phyloP scores from a whole-genome alignment of 345 rosid species.

The Sisymbrium altissimum region DNA sequence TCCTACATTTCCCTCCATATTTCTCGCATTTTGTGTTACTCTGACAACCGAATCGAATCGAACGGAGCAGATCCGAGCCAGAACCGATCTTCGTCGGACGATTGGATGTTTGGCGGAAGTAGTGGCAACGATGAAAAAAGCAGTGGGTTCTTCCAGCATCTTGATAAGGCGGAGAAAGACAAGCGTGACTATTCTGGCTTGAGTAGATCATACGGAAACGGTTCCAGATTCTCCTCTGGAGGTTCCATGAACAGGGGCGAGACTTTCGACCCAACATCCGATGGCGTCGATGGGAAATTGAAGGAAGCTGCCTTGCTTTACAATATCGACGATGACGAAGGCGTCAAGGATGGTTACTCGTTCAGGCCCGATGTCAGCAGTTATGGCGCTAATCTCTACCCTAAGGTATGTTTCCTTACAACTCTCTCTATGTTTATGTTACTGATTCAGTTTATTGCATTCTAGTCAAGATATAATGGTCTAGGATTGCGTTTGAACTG shows the following conservation, averaged over 20 bases:
- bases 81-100: slow-evolving; percentile 31
- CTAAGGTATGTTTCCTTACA: slow-evolving; percentile 38
- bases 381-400: slow-evolving; percentile 26
- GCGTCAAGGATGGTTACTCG: slow-evolving; percentile 28
- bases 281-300: slow-evolving; percentile 52
- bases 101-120: slow-evolving; percentile 38
- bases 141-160: slow-evolving; percentile 37
- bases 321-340: slow-evolving; percentile 34
- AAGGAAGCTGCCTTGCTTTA: slow-evolving; percentile 42
- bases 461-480: not conserved
- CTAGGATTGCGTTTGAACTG: not conserved
- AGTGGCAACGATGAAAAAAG: slow-evolving; percentile 23
- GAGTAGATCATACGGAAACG: not conserved
- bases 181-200: slow-evolving; percentile 19
- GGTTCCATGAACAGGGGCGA: slow-evolving; percentile 8
- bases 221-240: slow-evolving; percentile 11
- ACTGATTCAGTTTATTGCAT: not conserved
- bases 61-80: not conserved
- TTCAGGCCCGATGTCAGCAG: slow-evolving; percentile 41
- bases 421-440: not conserved
- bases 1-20: not conserved
- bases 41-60: slow-evolving; percentile 10
- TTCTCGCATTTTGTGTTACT: not conserved
- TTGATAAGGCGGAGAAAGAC: slow-evolving; percentile 34
- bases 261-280: slow-evolving; percentile 30